Evolutionary conservation across 1,139 yeast species (phyloP).

Genomic region (Geotrichum fermentans): DNA sequence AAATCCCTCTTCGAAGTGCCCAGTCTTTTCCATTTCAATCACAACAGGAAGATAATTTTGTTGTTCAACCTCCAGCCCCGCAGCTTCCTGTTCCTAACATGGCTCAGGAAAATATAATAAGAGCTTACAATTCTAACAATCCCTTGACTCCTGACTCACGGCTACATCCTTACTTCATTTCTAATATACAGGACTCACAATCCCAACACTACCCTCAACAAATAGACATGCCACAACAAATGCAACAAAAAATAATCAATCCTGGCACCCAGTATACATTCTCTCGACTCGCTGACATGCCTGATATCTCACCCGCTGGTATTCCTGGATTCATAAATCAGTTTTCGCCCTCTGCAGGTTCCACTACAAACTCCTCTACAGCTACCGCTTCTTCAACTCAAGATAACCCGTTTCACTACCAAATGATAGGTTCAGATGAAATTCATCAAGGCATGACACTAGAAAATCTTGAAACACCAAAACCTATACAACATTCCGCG

Average conservation of each 20-base stretch:
- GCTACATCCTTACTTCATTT: neutral
- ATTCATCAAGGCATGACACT: neutral
- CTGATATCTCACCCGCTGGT: conserved; percentile 7
- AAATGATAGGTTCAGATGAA: neutral
- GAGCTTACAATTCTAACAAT: neutral
- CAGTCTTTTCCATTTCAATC: too few relatives aligned
- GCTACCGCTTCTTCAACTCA: conserved; percentile 4
- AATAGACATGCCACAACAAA: conserved; percentile 5
- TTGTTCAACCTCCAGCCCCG: neutral
- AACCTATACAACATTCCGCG: too few relatives aligned
- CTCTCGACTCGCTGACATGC: conserved; percentile 5
- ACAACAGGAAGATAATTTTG: neutral
- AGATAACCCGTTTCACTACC: conserved; percentile 1
- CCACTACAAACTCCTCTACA: conserved; percentile 1
- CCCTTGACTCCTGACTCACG: neutral
- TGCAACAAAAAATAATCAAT: neutral
- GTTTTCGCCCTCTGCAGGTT: conserved; percentile 6
- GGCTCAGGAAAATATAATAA: neutral
- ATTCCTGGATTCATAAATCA: conserved; percentile 8
- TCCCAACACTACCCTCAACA: conserved; percentile 3
- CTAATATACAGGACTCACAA: neutral
- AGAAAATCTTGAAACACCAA: too few relatives aligned
- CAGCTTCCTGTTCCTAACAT: neutral
- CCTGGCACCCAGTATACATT: conserved; percentile 1
- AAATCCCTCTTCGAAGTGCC: too few relatives aligned